Base-by-base conservation (phyloP, 2,329 filamentous ascomycete genomes). In the Diatrype stigma region DNA sequence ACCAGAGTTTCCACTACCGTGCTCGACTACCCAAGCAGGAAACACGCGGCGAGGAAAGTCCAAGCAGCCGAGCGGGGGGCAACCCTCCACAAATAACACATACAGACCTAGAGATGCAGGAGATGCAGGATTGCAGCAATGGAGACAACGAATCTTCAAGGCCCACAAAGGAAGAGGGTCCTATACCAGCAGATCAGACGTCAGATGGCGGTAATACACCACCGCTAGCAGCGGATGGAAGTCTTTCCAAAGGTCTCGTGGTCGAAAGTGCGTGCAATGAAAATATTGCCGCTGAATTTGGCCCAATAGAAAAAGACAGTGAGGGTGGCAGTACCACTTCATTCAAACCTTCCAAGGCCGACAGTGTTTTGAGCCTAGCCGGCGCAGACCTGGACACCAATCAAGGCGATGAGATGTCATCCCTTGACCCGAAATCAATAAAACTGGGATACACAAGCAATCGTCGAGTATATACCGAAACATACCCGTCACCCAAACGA, bases 1-100 rank as follows among this genome's bases (percentile, higher is more conserved):
- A 66, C 42, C 46, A 60, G 19, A 67, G 64, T 45, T 67, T 67
- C 45, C 56, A 60, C 35, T 67, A 65, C 50, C 60, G 53, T 55
- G 50, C 60, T 51, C 62, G 61, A 30, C 54, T 50, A 14, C 19
- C 42, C 12, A 62, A 58, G 42, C 58, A 55, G 46, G 38, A 44
- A 12, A 19, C n/a, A 14, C 12, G 21, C 40, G 21, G 5, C 22
- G 40, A 44, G 22, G 22, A 23, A 16, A 23, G 19, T 40, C 28
- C 45, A 21, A 21, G 11, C 26, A 26, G 8, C 19, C 37, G n/a
- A 12, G 17, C 10, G n/a, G 21, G 14, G 17, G 22, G 14, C 38
- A 19, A n/a, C 14, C 21, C 21, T 3, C 21, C 23, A 26, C 26
- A 10, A 30, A 30, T 10, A 30, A 30, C 10, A 10, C 26, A 44